Evolutionary conservation across 2,329 filamentous ascomycete species (phyloP), one percentile per base, ranked within the genome.

Genomic region (Colletotrichum chrysophilum): DNA sequence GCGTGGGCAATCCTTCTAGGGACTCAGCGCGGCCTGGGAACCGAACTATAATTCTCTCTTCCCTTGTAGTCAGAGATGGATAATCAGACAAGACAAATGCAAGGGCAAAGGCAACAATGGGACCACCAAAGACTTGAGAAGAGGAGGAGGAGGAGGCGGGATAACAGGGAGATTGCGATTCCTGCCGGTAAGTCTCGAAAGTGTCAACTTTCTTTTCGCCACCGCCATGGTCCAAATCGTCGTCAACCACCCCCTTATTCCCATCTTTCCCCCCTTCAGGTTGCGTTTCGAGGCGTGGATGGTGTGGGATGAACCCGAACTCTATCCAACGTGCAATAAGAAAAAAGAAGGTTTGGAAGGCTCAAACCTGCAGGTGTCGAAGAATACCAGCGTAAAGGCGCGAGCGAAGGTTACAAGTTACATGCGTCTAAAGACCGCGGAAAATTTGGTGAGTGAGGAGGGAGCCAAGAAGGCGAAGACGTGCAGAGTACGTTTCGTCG

Each of bases 261-360:
- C 14, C 56, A 26, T 60, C 9, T 34, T 34, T 14, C 60, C 38
- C 38, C 5, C 38, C 38, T 60, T 26, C 58, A 48, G 55, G 36
- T 61, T 26, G 62, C 34, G 73, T 68, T 66, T 64, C 55, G 24
- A 56, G 38, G 43, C 69, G 55, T 36, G 55, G 34, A 60, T 62
- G 56, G 73, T 75, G 73, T 72, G 62, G 73, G 73, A 75, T 72
- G 73, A 72, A 75, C 69, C 72, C 16, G 34, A 74, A 58, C 71
- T 52, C 32, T 74, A 60, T 58, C 32, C 24, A 32, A 14, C 43
- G 24, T 26, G 30, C 32, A 38, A 36, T 18, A 70, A 34, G 24
- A 48, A 70, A n/a, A 28, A 38, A 55, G 30, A 58, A 58, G 13
- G 65, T 36, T 34, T 24, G 26, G 24, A 30, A 66, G 38, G 18